Evolutionary conservation across 2,329 filamentous ascomycete genomes (phyloP), one percentile per base, ranked within the genome.

Genomic region (Aspergillus fumigatiaffinis): DNA sequence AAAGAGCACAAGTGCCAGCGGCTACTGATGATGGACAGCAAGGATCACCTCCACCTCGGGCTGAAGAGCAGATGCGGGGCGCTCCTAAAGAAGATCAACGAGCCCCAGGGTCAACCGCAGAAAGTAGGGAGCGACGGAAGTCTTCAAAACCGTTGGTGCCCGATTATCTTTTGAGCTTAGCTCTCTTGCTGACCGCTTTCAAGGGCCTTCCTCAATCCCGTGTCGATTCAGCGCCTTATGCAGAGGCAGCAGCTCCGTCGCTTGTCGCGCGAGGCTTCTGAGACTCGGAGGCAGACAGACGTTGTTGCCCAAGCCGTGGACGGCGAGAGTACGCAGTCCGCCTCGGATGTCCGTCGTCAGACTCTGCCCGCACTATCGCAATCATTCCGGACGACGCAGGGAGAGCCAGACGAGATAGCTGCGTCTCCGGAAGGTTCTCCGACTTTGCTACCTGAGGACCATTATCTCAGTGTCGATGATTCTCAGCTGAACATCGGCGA

Each of bases 81-180:
- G 14, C 32, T 38, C 14, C 32, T 38, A 17, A 38, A 47, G 44
- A 47, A 49, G 46, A 29, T n/a, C 23, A 23, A 47, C 20, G 20
- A 32, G 51, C 44, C 20, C 29, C 46, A n/a, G 29, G 17, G 12
- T 7, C 32, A 26, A 28, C 29, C 6, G 26, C 32, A 1, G 20
- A 25, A 25, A 50, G 52, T 26, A 41, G 25, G 8, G 57, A 60
- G 32, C 60, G 57, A 38, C 60, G 65, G 35, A 61, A 58, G n/a
- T 60, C 60, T 28, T 54, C 48, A 17, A 63, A 57, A 56, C 51
- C 54, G 58, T 66, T 48, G 59, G 63, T 58, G 10, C 12, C 20
- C 32, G 49, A 35, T 48, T 12, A 12, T 9, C 17, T 20, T 32
- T 5, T 4, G 4, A 46, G 9, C 25, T 4, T 21, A 47, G 10